Conservation (phyloP, 2,329 filamentous ascomycete genomes). For the Penicillium sclerotigenum region DNA sequence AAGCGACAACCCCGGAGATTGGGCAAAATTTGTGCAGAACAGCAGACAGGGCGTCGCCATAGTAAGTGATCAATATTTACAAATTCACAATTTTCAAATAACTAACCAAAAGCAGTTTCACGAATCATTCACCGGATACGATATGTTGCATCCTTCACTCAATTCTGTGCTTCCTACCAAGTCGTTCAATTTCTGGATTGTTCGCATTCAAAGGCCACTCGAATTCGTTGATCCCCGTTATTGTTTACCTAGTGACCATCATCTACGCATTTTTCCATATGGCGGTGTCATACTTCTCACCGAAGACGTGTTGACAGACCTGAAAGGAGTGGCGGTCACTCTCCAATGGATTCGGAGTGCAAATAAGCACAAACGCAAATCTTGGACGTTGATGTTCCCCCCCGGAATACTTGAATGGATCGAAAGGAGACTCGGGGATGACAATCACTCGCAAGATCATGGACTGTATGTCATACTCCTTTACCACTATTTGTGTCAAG, state of each 20-base stretch:
- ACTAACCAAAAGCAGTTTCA: constrained; percentile 33
- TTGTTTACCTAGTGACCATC: constrained; percentile 13
- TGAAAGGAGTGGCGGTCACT: constrained; percentile 30
- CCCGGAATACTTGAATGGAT: constrained; percentile 40
- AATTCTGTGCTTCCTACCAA: constrained; percentile 24
- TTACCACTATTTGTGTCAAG: neutral
- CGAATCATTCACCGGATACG: constrained; percentile 32
- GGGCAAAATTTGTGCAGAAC: constrained; percentile 34
- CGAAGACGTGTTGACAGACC: constrained; percentile 36
- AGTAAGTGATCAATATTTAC: constrained; percentile 27
- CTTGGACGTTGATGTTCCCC: constrained; percentile 40
- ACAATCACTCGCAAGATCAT: neutral
- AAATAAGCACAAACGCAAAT: constrained; percentile 27
- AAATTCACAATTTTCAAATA: neutral
- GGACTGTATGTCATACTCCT: constrained; percentile 2
- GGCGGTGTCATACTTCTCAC: constrained; percentile 41
- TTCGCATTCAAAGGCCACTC: constrained; percentile 30
- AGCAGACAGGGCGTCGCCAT: constrained; percentile 31
- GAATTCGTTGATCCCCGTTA: constrained; percentile 18
- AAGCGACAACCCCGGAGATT: constrained; percentile 31
- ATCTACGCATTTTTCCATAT: constrained; percentile 39
- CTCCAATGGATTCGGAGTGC: constrained; percentile 37
- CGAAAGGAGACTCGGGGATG: constrained; percentile 21
- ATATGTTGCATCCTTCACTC: constrained; percentile 25
- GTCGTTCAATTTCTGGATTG: constrained; percentile 35